Evolutionary conservation across 257 asterid species (phyloP).

Genomic region (Asclepias syriaca): DNA sequence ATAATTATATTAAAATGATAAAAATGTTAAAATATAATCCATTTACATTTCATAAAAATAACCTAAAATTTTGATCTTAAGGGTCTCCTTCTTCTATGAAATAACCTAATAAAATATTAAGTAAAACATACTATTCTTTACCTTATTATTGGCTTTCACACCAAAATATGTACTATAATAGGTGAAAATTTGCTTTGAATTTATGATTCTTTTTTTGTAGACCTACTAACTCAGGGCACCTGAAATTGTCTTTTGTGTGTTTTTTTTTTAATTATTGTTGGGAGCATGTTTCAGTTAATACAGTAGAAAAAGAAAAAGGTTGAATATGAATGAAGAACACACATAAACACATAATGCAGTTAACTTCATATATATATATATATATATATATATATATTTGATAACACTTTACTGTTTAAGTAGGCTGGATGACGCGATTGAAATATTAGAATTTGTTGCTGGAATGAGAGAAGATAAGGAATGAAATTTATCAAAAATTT

Average conservation of each 20-base stretch:
- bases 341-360: background rate
- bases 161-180: background rate
- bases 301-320: too few relatives aligned
- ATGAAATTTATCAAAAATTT: too few relatives aligned
- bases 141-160: background rate
- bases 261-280: background rate
- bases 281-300: background rate
- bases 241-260: background rate
- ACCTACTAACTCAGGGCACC: background rate
- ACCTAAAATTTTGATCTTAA: too few relatives aligned
- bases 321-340: background rate
- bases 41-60: too few relatives aligned
- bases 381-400: too few relatives aligned
- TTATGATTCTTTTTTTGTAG: background rate
- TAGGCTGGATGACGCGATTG: slow-evolving; percentile 88
- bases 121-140: background rate
- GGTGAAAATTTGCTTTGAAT: background rate
- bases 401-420: slow-evolving; percentile 7
- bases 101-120: too few relatives aligned
- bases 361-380: background rate
- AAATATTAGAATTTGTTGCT: slow-evolving; percentile 53
- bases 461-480: too few relatives aligned
- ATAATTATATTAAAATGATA: too few relatives aligned
- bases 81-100: too few relatives aligned
- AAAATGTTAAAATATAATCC: too few relatives aligned